Conservation (phyloP, 1,284 basidiomycete species). For the Irpex sp. region DNA sequence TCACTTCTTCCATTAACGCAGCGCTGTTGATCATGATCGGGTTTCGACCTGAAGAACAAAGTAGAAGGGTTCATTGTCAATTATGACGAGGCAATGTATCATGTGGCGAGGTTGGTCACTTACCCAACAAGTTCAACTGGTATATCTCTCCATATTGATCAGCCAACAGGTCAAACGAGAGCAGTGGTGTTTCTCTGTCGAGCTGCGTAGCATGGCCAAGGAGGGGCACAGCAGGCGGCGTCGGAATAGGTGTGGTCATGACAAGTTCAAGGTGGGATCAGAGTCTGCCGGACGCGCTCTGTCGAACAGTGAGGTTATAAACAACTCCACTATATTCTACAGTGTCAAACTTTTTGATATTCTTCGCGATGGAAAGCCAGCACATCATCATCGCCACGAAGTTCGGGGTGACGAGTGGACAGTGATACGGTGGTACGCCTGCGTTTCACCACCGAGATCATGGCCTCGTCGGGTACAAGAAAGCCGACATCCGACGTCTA, state of each 20-base stretch:
- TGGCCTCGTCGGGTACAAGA: neutral
- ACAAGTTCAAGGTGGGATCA: neutral
- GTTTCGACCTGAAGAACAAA: conserved; percentile 22
- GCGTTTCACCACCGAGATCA: neutral
- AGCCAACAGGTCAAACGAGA: conserved; percentile 36
- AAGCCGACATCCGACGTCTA: neutral
- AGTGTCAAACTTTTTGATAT: neutral
- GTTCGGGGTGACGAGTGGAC: neutral
- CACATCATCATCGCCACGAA: neutral
- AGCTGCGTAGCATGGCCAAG: conserved; percentile 39
- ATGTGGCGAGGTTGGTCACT: conserved; percentile 6
- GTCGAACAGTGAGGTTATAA: neutral
- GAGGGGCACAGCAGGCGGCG: conserved; percentile 40
- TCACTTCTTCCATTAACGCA: conserved; percentile 37
- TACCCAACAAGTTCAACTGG: conserved; percentile 39
- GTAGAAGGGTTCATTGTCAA: neutral
- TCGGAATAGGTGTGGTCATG: conserved; percentile 27
- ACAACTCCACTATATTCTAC: neutral
- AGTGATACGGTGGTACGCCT: neutral
- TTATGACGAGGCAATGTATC: neutral
- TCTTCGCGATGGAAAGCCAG: neutral
- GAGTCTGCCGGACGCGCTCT: neutral
- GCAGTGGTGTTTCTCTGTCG: conserved; percentile 35
- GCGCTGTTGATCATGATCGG: conserved; percentile 33
- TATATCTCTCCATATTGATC: conserved; percentile 45